phyloP scores from a whole-genome alignment of 345 rosid genomes.

The Aegle marmelos region DNA sequence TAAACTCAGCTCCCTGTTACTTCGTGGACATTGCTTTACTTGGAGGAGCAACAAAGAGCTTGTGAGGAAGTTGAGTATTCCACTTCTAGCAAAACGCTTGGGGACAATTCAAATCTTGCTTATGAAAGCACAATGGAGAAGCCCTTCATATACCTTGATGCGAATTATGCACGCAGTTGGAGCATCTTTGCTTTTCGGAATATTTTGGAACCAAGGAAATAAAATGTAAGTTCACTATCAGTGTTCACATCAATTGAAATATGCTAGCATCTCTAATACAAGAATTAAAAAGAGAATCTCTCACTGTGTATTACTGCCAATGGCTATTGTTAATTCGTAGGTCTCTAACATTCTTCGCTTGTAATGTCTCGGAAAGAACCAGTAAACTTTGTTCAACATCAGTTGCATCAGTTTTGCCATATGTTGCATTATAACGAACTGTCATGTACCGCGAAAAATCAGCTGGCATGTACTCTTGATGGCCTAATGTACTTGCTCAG shows the following conservation, averaged over 20 bases:
- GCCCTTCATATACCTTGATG: conserved; percentile 28
- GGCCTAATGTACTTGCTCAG: conserved; percentile 2
- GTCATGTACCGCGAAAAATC: neutral
- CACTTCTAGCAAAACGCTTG: conserved; percentile 48
- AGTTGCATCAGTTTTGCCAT: no score
- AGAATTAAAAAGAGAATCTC: no score
- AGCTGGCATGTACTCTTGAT: neutral
- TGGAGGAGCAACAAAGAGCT: conserved; percentile 46
- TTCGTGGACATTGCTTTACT: neutral
- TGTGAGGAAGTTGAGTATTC: conserved; percentile 43
- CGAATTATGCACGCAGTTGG: neutral
- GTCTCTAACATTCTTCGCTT: neutral
- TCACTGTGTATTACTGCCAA: no score
- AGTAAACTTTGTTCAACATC: neutral
- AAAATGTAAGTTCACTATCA: neutral
- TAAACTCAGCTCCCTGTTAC: no score
- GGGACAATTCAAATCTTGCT: conserved; percentile 68
- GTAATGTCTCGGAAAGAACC: neutral
- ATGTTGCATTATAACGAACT: neutral
- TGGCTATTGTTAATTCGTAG: neutral
- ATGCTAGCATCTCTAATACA: no score
- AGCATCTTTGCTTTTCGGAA: neutral
- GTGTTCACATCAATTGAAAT: neutral
- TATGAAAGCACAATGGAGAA: conserved; percentile 91
- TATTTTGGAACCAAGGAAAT: neutral